Evolutionary conservation across 2,329 filamentous ascomycete genomes (phyloP).

Genomic region (Penicillium nordicum): DNA sequence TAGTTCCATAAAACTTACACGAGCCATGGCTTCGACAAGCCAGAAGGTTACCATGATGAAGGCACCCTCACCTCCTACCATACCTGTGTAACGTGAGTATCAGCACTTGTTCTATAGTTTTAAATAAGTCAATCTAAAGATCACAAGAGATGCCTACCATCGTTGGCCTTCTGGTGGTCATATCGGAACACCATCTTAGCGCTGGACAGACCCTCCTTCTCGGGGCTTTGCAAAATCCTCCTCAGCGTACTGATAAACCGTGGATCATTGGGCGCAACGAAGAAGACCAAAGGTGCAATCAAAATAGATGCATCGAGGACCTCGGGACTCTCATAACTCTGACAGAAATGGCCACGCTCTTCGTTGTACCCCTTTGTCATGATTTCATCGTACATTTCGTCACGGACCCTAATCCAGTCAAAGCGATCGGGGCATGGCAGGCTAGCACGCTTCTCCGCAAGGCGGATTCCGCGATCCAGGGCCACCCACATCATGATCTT

Average conservation of each 20-base stretch:
- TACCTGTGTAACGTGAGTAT: slow-evolving; percentile 47
- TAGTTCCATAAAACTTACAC: slow-evolving; percentile 49
- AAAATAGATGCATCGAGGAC: slow-evolving; percentile 71
- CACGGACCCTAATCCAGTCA: slow-evolving; percentile 64
- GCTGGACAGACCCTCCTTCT: slow-evolving; percentile 71
- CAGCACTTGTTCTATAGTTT: slow-evolving; percentile 14
- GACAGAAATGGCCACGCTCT: slow-evolving; percentile 66
- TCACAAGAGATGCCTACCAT: slow-evolving; percentile 51
- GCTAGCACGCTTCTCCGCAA: slow-evolving; percentile 67
- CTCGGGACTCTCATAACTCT: slow-evolving; percentile 70
- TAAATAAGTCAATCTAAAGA: not conserved
- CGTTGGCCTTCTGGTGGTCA: slow-evolving; percentile 64
- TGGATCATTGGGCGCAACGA: slow-evolving; percentile 73
- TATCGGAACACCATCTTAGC: slow-evolving; percentile 75
- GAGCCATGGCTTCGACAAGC: slow-evolving; percentile 74
- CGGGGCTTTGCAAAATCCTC: slow-evolving; percentile 66
- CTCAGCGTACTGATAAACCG: slow-evolving; percentile 71
- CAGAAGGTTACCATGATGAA: slow-evolving; percentile 83
- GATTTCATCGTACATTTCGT: slow-evolving; percentile 68
- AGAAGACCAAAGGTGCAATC: slow-evolving; percentile 75
- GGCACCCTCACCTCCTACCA: slow-evolving; percentile 70
- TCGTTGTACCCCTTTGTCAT: slow-evolving; percentile 76
- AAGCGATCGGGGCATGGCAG: slow-evolving; percentile 68
- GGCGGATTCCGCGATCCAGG: slow-evolving; percentile 69
- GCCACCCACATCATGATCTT: slow-evolving; percentile 83